These are phyloP conservation scores for Blastobotrys mokoenaii DNA, from an alignment of 805 yeast genomes.

Conservation along the genomic window DNA sequence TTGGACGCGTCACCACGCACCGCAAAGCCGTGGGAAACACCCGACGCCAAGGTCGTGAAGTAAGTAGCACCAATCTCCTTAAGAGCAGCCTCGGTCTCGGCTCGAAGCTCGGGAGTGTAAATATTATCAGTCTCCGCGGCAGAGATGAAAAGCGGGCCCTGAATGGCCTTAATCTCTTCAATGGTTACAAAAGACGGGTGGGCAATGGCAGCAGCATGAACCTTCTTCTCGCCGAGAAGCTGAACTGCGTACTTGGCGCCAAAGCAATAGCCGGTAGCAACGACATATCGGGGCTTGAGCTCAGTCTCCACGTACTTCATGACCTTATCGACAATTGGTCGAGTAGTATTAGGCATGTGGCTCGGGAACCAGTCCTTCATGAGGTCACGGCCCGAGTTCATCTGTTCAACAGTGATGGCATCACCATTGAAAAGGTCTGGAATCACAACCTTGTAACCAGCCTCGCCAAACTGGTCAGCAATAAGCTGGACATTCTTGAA, in stretches of 20 bases:
- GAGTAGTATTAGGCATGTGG: constrained; percentile 44
- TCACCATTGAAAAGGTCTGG: constrained; percentile 69
- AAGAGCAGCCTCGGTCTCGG: constrained; percentile 50
- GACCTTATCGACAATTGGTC: constrained; percentile 42
- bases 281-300: constrained; percentile 40
- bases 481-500: constrained; percentile 47
- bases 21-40: constrained; percentile 70
- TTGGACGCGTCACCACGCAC: constrained; percentile 61
- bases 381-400: constrained; percentile 19
- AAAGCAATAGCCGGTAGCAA: constrained; percentile 70
- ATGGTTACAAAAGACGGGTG: constrained; percentile 72
- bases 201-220: constrained; percentile 58
- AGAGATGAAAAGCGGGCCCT: constrained; percentile 56
- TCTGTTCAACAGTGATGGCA: constrained; percentile 28
- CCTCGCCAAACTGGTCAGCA: constrained; percentile 44
- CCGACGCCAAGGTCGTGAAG: constrained; percentile 53
- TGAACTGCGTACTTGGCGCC: constrained; percentile 69
- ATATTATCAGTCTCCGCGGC: constrained; percentile 65
- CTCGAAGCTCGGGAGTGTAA: constrained; percentile 59
- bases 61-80: constrained; percentile 45
- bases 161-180: constrained; percentile 56
- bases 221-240: constrained; percentile 34
- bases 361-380: constrained; percentile 41
- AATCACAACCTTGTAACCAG: constrained; percentile 56
- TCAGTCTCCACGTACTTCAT: constrained; percentile 37